These are phyloP conservation scores for Aleurites moluccanus DNA, from an alignment of 441 rosid genomes.

Conservation along the genomic window DNA sequence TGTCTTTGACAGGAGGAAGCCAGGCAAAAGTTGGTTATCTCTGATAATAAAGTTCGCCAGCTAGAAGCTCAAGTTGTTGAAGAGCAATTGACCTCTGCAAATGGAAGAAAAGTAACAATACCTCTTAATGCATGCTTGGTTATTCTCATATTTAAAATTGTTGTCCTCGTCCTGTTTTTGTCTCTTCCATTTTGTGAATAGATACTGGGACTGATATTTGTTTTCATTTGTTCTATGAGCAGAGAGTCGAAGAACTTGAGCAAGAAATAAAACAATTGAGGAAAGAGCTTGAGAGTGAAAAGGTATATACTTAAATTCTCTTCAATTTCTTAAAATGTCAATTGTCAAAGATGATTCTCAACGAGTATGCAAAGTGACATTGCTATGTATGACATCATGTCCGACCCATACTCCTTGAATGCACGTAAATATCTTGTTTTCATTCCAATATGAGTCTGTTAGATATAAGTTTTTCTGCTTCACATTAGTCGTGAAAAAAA, in stretches of 20 bases:
- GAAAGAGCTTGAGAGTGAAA: conserved; percentile 78
- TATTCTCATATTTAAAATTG: background rate
- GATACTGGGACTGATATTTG: conserved; percentile 18
- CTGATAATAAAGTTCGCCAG: conserved; percentile 88
- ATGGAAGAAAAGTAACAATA: conserved; percentile 60
- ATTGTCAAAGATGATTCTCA: background rate
- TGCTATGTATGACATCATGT: background rate
- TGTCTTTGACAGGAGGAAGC: conserved; percentile 66
- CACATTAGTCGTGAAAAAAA: background rate
- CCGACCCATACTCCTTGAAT: background rate
- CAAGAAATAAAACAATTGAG: conserved; percentile 51
- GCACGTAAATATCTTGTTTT: background rate
- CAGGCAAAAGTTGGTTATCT: conserved; percentile 73
- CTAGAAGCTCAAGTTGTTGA: conserved; percentile 82
- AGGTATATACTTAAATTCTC: conserved; percentile 54
- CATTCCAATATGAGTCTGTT: background rate
- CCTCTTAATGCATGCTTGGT: conserved; percentile 24
- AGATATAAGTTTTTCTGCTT: background rate
- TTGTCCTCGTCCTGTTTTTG: background rate
- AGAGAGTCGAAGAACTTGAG: conserved; percentile 86
- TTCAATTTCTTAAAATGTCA: conserved; percentile 8
- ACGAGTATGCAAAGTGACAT: background rate
- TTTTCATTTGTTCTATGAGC: conserved; percentile 29
- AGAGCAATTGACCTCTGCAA: conserved; percentile 62
- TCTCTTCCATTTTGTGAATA: background rate